These are phyloP conservation scores for Auricularia auricula-judae DNA, from an alignment of 768 basidiomycete genomes.

Conservation along the genomic window DNA sequence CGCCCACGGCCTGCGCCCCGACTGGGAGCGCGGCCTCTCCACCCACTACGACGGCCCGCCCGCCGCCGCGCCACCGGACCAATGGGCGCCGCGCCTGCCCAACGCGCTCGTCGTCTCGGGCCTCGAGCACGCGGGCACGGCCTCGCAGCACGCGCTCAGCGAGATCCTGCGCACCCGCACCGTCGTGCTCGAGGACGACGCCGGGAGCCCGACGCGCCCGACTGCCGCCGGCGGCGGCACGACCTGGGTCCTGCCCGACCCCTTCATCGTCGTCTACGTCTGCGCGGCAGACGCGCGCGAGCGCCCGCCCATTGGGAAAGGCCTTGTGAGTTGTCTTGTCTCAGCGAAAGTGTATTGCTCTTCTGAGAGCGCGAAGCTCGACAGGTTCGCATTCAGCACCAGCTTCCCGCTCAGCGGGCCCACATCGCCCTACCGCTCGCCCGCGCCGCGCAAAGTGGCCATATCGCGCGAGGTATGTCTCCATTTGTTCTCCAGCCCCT, in stretches of 20 bases:
- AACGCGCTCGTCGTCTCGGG: slow-evolving; percentile 58
- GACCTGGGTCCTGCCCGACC: slow-evolving; percentile 47
- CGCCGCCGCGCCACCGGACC: not conserved
- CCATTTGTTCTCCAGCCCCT: slow-evolving; percentile 35
- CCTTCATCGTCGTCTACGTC: slow-evolving; percentile 64
- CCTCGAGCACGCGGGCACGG: slow-evolving; percentile 46
- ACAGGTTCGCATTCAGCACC: slow-evolving; percentile 70
- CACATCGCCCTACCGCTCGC: not conserved
- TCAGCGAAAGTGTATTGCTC: not conserved
- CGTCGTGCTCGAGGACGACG: slow-evolving; percentile 33
- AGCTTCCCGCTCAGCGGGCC: slow-evolving; percentile 11
- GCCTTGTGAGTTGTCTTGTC: slow-evolving; percentile 38
- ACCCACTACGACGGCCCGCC: not conserved
- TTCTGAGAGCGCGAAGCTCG: slow-evolving; percentile 35
- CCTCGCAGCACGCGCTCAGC: slow-evolving; percentile 48
- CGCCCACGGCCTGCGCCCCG: not conserved
- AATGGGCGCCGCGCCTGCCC: slow-evolving; percentile 28
- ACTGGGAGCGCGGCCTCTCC: not conserved
- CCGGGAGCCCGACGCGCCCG: slow-evolving; percentile 6
- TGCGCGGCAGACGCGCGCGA: slow-evolving; percentile 52
- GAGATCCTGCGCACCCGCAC: slow-evolving; percentile 40
- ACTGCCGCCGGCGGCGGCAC: not conserved
- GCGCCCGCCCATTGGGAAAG: slow-evolving; percentile 53
- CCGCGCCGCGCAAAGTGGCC: not conserved
- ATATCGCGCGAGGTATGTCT: slow-evolving; percentile 8